These are phyloP conservation scores for Saposhnikovia divaricata DNA, from an alignment of 129 eudicot species.

Conservation along the genomic window DNA sequence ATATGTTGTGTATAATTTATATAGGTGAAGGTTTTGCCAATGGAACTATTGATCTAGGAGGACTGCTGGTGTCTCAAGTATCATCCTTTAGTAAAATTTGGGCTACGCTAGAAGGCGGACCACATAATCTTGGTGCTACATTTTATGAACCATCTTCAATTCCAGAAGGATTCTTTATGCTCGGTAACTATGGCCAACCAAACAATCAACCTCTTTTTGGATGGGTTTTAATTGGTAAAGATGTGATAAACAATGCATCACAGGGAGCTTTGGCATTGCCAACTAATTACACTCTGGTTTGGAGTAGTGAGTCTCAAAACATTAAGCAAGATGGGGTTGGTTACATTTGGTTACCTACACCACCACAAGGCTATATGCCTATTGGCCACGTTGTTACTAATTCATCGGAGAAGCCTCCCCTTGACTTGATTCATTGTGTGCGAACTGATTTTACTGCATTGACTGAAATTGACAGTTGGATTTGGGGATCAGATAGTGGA, in stretches of 20 bases:
- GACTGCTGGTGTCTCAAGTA: constrained; percentile 24
- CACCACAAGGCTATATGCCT: constrained; percentile 33
- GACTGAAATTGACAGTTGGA: constrained; percentile 19
- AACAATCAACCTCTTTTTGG: constrained; percentile 16
- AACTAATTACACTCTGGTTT: constrained; percentile 30
- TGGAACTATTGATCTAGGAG: constrained; percentile 47
- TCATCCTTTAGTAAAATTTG: constrained; percentile 32
- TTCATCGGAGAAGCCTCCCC: constrained; percentile 33
- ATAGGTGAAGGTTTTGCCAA: constrained; percentile 37
- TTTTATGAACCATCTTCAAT: constrained; percentile 32
- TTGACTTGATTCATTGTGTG: constrained; percentile 23
- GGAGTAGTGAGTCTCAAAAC: constrained; percentile 30
- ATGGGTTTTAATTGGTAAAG: constrained; percentile 34
- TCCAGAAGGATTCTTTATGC: constrained; percentile 28
- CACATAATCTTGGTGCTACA: constrained; percentile 25
- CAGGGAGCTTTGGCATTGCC: constrained; percentile 23
- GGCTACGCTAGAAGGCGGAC: constrained; percentile 29
- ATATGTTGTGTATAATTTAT: neutral
- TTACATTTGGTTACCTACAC: constrained; percentile 48
- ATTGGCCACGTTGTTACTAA: constrained; percentile 40
- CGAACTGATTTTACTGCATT: constrained; percentile 30
- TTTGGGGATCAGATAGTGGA: constrained; percentile 1
- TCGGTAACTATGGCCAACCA: constrained; percentile 38
- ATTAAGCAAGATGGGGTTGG: constrained; percentile 19
- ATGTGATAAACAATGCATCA: constrained; percentile 12